A percentile compares a stretch with the other conserved stretches of the same genome.
These are phyloP conservation scores for Entomortierella parvispora DNA, from an alignment of 192 early-diverging fungal genomes.

Conservation along the genomic window DNA sequence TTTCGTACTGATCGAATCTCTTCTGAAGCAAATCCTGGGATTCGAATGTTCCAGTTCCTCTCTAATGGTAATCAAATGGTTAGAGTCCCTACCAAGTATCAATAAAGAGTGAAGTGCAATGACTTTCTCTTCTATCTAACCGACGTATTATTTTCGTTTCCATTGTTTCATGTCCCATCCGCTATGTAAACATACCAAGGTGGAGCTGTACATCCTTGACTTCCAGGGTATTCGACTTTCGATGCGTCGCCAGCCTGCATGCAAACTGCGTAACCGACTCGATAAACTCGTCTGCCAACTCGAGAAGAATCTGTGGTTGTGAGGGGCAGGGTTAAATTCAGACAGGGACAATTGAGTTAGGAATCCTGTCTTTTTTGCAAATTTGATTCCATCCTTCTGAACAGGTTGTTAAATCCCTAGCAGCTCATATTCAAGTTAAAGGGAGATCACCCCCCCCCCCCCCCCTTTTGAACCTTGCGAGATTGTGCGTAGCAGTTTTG, in stretches of 20 bases:
- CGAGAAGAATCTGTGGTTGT: constrained; percentile 84
- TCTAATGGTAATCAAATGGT: too few species aligned
- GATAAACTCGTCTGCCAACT: constrained; percentile 90
- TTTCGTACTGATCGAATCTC: constrained; percentile 82
- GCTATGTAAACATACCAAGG: constrained; percentile 57
- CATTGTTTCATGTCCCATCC: constrained; percentile 6
- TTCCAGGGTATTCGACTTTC: constrained; percentile 79
- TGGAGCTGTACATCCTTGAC: constrained; percentile 90
- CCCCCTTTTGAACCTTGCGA: not conserved
- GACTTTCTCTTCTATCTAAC: not conserved
- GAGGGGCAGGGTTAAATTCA: too few species aligned
- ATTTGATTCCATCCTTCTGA: too few species aligned
- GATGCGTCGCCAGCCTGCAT: constrained; percentile 85
- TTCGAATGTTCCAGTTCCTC: constrained; percentile 90
- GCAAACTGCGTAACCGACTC: constrained; percentile 85
- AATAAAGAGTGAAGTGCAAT: not conserved
- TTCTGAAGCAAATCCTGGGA: constrained; percentile 88
- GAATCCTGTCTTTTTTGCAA: not conserved
- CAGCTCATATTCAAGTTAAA: too few species aligned
- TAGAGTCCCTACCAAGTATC: not conserved
- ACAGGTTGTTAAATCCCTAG: too few species aligned
- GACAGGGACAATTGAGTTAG: not conserved
- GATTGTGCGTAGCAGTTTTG: not conserved
- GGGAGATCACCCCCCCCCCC: too few species aligned
- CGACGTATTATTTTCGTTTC: not conserved